Evolutionary conservation across 208 protist species (phyloP), one percentile per base, ranked within the genome.

Genomic region (Acanthamoeba royreba): DNA sequence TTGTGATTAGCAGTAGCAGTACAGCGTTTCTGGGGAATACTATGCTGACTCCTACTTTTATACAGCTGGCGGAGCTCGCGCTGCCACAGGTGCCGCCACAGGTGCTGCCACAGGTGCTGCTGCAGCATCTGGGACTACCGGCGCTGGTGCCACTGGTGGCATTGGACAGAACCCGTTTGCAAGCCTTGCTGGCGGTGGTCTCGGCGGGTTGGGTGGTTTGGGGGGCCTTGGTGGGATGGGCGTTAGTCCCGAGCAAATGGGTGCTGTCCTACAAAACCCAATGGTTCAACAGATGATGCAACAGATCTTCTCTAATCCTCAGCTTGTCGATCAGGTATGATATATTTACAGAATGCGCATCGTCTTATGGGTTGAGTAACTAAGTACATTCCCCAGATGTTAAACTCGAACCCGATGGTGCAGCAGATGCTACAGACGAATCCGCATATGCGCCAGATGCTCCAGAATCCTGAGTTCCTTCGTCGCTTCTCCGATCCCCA

Each of bases 201-300:
- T 77, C 4, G 45, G 86, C 55, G 45, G 40, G 5, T 69, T 77
- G 40, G 94, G 79, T 22, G 92, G 94, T 1, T 86, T 93, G 66
- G 87, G 92, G 17, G 92, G 92, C 22, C 66, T 87, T 49, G 91
- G 90, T 25, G 87, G 52, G 19, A 94, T 92, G 89, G 93, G 90
- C 31, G 66, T 66, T 4, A 88, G 66, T 47, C 83, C 81, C 11
- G 86, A 89, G 15, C 43, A 79, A 45, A 53, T 77, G 28, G 63
- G n/a, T 42, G 15, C 87, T 42, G 90, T 96, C 17, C 40, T 97
- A 81, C 61, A 93, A 22, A 95, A 96, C 81, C 95, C 95, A 40
- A 58, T 94, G 22, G 52, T 95, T 52, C 94, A 94, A 66, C 43
- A 90, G 52, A 55, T 86, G n/a, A 63, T 97, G 49, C 46, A 93